Evolutionary conservation across 805 yeast species (phyloP).

Genomic region (Wickerhamomyces subpelliculosus): DNA sequence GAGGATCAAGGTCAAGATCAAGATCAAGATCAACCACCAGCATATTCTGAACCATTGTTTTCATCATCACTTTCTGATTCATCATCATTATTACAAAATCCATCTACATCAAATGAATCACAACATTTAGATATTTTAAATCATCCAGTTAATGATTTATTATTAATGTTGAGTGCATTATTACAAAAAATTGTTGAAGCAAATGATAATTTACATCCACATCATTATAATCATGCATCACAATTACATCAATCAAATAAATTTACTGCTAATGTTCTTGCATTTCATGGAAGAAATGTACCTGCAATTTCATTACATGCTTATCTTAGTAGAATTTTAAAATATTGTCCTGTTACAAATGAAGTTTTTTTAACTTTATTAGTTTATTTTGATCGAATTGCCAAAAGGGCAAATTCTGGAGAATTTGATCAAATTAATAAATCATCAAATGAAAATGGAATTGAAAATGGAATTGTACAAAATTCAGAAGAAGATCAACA

Average conservation of each 20-base stretch:
- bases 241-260: constrained; percentile 30
- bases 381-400: constrained; percentile 92
- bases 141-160: constrained; percentile 72
- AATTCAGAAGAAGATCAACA: constrained; percentile 32
- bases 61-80: background rate
- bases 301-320: constrained; percentile 94
- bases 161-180: constrained; percentile 79
- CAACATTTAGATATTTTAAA: constrained; percentile 53
- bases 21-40: constrained; percentile 4
- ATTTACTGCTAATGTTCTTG: constrained; percentile 64
- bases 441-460: background rate
- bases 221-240: constrained; percentile 23
- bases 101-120: constrained; percentile 2
- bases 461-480: constrained; percentile 6
- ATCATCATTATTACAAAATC: no score
- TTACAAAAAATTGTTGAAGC: constrained; percentile 84
- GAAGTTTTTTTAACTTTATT: constrained; percentile 87
- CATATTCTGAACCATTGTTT: background rate
- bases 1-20: background rate
- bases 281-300: constrained; percentile 92
- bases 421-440: constrained; percentile 18
- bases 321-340: constrained; percentile 81
- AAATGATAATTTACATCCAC: constrained; percentile 77
- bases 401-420: constrained; percentile 66
- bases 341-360: constrained; percentile 97